phyloP scores from a whole-genome alignment of 169 alveolate genomes.

The Cryptosporidium canis region DNA sequence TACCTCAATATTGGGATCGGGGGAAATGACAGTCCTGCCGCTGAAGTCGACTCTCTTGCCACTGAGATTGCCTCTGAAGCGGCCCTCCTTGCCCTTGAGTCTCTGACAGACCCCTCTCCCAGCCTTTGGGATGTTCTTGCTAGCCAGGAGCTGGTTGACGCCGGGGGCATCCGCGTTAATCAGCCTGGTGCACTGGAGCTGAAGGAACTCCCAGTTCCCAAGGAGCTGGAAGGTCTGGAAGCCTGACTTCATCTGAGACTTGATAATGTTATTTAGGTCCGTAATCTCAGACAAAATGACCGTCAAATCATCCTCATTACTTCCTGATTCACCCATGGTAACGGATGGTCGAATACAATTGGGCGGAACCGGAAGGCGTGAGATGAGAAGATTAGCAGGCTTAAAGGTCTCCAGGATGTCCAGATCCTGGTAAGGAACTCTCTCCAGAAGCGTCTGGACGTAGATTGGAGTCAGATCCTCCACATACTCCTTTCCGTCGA shows the following conservation, averaged over 20 bases:
- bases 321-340: slow-evolving; percentile 88
- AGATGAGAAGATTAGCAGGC: slow-evolving; percentile 92
- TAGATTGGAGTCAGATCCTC: slow-evolving; percentile 92
- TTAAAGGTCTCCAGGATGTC: slow-evolving; percentile 89
- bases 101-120: slow-evolving; percentile 84
- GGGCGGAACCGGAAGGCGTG: slow-evolving; percentile 96
- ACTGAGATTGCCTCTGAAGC: slow-evolving; percentile 98
- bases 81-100: slow-evolving; percentile 95
- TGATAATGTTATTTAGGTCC: slow-evolving; percentile 82
- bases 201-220: slow-evolving; percentile 88
- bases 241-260: slow-evolving; percentile 86
- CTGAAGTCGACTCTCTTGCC: slow-evolving; percentile 99
- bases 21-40: slow-evolving; percentile 99
- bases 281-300: slow-evolving; percentile 90
- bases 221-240: slow-evolving; percentile 85
- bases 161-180: slow-evolving; percentile 94
- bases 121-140: slow-evolving; percentile 76
- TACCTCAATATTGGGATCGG: slow-evolving; percentile 98
- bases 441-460: slow-evolving; percentile 88
- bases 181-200: slow-evolving; percentile 88
- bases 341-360: slow-evolving; percentile 96
- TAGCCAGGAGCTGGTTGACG: slow-evolving; percentile 84
- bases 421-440: slow-evolving; percentile 91
- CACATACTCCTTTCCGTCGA: slow-evolving; percentile 76
- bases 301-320: slow-evolving; percentile 96